phyloP scores from a whole-genome alignment of 140 eudicot species.

The Senecio squalidus region DNA sequence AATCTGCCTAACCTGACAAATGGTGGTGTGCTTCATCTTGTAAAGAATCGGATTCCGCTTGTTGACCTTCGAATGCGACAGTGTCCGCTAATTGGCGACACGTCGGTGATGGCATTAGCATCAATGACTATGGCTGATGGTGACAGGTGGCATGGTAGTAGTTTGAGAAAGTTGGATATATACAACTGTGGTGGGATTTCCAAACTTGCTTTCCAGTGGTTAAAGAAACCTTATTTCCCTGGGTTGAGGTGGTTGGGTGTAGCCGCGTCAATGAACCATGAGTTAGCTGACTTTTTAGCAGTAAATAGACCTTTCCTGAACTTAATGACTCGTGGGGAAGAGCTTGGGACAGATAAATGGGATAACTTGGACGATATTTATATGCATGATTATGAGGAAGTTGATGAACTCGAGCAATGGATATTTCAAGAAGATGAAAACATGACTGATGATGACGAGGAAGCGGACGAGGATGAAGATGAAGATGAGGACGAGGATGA shows the following conservation, averaged over 20 bases:
- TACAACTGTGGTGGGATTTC: constrained; percentile 86
- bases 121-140: constrained; percentile 84
- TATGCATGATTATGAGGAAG: constrained; percentile 73
- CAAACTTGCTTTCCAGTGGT: constrained; percentile 70
- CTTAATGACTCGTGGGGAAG: constrained; percentile 72
- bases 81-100: constrained; percentile 84
- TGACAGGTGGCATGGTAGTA: constrained; percentile 75
- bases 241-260: constrained; percentile 98
- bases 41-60: constrained; percentile 56
- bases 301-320: constrained; percentile 69
- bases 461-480: constrained; percentile 32
- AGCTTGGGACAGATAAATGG: constrained; percentile 80
- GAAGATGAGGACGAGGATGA: constrained; percentile 16
- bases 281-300: constrained; percentile 61
- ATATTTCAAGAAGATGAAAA: constrained; percentile 52
- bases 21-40: constrained; percentile 62
- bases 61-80: constrained; percentile 79
- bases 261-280: constrained; percentile 56
- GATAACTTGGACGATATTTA: constrained; percentile 63
- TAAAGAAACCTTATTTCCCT: constrained; percentile 86
- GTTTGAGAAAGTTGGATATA: constrained; percentile 65
- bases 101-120: constrained; percentile 88
- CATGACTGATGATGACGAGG: constrained; percentile 46
- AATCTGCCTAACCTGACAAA: constrained; percentile 78
- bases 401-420: constrained; percentile 86